Conservation (phyloP, 345 rosid genomes). For the Eucalyptus marginata region DNA sequence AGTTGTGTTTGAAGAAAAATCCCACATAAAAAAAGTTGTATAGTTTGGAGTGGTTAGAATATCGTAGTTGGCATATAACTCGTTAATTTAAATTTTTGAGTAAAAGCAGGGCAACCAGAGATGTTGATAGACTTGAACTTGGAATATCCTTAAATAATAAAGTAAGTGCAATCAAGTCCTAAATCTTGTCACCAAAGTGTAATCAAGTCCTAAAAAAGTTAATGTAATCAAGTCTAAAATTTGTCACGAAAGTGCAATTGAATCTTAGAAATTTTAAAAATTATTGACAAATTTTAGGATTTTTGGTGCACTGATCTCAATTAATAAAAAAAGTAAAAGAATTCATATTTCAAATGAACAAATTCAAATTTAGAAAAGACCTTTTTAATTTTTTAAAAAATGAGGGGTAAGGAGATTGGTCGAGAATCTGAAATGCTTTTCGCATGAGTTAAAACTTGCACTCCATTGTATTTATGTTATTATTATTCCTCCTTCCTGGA, state of each 20-base stretch:
- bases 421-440: neutral
- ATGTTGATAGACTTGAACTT: neutral
- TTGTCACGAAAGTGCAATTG: too few relatives aligned
- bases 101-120: rapidly evolving
- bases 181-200: neutral
- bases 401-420: too few relatives aligned
- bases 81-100: neutral
- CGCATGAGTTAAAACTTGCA: neutral
- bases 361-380: too few relatives aligned
- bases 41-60: neutral
- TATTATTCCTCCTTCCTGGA: neutral
- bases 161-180: neutral
- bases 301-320: too few relatives aligned
- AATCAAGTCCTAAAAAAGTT: too few relatives aligned
- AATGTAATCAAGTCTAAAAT: too few relatives aligned
- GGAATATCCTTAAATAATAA: too few relatives aligned
- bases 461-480: neutral
- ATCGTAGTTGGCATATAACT: neutral
- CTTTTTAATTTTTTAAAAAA: too few relatives aligned
- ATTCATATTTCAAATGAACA: too few relatives aligned
- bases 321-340: too few relatives aligned
- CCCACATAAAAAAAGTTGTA: neutral
- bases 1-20: neutral
- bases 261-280: too few relatives aligned
- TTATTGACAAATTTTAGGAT: too few relatives aligned